Conservation (phyloP, 768 basidiomycete genomes). For the Amanita inopinata region DNA sequence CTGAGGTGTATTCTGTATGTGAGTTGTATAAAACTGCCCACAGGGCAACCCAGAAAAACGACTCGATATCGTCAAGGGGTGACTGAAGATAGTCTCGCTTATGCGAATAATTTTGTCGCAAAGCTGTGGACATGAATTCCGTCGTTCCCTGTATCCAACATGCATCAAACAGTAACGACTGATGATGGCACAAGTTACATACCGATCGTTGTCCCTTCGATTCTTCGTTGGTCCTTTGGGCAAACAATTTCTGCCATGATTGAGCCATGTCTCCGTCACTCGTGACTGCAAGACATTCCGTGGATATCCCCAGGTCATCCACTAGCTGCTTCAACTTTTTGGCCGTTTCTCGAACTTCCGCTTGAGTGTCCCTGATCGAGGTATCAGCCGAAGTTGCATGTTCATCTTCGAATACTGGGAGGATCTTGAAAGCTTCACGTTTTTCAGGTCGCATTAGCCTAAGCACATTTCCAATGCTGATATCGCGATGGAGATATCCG, state of each 20-base stretch:
- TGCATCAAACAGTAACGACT: not conserved
- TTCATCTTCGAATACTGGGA: not conserved
- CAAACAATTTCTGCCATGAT: not conserved
- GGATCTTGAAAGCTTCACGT: not conserved
- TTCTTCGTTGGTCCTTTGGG: not conserved
- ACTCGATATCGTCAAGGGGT: not conserved
- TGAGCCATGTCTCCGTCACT: not conserved
- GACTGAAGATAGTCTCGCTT: not conserved
- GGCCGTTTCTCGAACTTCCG: not conserved
- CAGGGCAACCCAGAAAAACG: not conserved
- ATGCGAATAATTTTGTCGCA: not conserved
- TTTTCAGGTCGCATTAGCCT: not conserved
- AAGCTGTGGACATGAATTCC: not conserved
- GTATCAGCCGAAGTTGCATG: not conserved
- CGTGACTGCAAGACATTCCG: not conserved
- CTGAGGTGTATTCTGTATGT: too few relatives aligned
- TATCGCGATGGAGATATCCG: not conserved
- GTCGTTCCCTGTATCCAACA: not conserved
- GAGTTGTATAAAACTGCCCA: too few relatives aligned
- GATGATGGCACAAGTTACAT: not conserved
- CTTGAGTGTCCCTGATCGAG: not conserved
- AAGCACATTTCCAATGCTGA: not conserved
- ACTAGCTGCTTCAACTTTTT: not conserved
- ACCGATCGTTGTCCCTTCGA: not conserved
- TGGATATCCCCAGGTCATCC: not conserved